Evolutionary conservation across 257 asterid genomes (phyloP).

Genomic region (Capsicum rhomboideum): DNA sequence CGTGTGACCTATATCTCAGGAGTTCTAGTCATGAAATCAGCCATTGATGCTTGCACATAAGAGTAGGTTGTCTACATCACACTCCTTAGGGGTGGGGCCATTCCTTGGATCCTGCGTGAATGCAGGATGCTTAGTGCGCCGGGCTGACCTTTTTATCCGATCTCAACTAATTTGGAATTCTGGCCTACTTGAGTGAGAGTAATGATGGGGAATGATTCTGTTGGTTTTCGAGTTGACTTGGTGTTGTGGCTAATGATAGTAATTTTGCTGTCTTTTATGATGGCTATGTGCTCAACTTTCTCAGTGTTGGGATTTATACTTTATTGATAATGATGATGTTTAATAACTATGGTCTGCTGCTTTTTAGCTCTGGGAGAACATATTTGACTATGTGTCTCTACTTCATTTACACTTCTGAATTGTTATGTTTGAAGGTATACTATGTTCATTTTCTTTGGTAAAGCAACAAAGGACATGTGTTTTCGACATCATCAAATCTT

Average conservation of each 20-base stretch:
- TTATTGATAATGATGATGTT: constrained; percentile 1
- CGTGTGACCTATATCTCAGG: too few species aligned
- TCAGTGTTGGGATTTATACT: neutral
- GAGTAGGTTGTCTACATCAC: too few species aligned
- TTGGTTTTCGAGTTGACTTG: neutral
- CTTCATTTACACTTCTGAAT: neutral
- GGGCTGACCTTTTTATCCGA: neutral
- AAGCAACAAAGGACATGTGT: neutral
- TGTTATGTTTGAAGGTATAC: neutral
- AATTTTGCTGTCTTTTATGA: neutral
- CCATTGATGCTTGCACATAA: too few species aligned
- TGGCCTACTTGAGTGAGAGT: neutral
- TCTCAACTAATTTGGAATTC: neutral
- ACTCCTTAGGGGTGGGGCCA: too few species aligned
- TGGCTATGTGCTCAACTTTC: neutral
- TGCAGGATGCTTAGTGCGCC: too few species aligned
- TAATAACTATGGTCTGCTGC: neutral
- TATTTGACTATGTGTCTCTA: neutral
- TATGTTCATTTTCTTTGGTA: neutral
- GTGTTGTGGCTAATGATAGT: neutral
- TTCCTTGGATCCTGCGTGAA: too few species aligned
- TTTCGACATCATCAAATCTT: neutral
- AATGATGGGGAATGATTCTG: constrained; percentile 12
- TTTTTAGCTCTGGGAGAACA: neutral
- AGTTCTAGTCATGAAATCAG: too few species aligned